Conservation (phyloP, 768 basidiomycete genomes). For the Pulveroboletus sp. region DNA sequence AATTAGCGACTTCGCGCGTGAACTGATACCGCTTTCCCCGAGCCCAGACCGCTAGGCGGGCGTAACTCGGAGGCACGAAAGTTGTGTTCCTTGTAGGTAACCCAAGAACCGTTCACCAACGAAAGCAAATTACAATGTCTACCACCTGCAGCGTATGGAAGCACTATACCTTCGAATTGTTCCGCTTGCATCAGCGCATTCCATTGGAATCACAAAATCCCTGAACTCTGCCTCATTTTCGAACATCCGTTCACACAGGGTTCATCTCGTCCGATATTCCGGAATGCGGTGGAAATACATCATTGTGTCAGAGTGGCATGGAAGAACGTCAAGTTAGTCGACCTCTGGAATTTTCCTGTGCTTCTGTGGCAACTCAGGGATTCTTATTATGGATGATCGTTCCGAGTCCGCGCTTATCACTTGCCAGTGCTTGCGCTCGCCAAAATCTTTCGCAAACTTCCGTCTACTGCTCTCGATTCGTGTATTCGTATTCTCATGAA, state of each 20-base stretch:
- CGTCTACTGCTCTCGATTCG: not conserved
- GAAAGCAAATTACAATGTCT: not conserved
- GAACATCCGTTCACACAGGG: constrained; percentile 17
- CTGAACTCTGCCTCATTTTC: constrained; percentile 14
- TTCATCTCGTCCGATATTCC: constrained; percentile 10
- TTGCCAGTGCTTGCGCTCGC: constrained; percentile 1
- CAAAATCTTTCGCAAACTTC: constrained; percentile 1
- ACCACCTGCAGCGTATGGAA: not conserved
- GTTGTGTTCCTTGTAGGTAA: not conserved
- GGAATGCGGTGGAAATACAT: constrained; percentile 15
- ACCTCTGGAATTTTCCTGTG: constrained; percentile 21
- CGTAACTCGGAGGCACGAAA: constrained; percentile 6
- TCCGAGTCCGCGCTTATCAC: constrained; percentile 22
- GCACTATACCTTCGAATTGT: not conserved
- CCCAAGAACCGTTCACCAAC: not conserved
- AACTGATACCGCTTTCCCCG: constrained; percentile 1
- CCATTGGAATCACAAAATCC: constrained; percentile 12
- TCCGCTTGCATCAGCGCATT: constrained; percentile 3
- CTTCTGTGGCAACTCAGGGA: constrained; percentile 28
- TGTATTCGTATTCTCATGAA: constrained; percentile 2
- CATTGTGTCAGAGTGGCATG: constrained; percentile 15
- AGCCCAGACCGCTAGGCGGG: not conserved
- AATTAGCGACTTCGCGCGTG: constrained; percentile 11
- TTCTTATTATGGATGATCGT: constrained; percentile 24
- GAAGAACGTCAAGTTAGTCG: constrained; percentile 18